Percentiles rank a stretch among this genome's conserved stretches.
Evolutionary conservation across 306 rosid genomes (phyloP).

Genomic region (Acacia acuminata): DNA sequence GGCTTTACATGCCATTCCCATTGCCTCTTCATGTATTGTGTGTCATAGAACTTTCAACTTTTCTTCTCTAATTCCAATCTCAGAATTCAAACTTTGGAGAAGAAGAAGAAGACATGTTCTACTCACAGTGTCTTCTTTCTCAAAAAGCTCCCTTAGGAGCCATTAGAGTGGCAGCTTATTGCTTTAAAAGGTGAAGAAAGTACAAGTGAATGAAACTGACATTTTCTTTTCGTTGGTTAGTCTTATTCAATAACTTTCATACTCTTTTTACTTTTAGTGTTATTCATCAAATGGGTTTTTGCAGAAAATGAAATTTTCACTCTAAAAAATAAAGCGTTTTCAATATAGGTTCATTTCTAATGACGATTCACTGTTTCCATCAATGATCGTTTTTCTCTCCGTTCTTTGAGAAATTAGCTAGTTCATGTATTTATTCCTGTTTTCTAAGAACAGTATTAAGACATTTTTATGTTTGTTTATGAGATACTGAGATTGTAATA

Average conservation of each 20-base stretch:
- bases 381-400: too few relatives aligned
- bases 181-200: conserved; percentile 55
- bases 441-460: background rate
- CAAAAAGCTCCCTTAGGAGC: conserved; percentile 49
- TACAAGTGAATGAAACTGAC: conserved; percentile 51
- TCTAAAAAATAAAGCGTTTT: background rate
- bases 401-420: background rate
- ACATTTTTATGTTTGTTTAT: background rate
- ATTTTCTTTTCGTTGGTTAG: conserved; percentile 60
- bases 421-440: background rate
- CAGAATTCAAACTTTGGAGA: background rate
- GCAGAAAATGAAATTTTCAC: background rate
- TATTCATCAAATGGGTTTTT: background rate
- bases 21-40: too few relatives aligned
- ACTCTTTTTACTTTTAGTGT: background rate
- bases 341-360: background rate
- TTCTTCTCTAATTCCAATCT: background rate
- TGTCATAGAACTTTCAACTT: background rate
- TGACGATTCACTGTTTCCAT: background rate
- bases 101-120: conserved; percentile 30
- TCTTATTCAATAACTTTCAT: background rate
- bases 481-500: background rate
- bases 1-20: too few relatives aligned
- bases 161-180: conserved; percentile 67
- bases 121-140: conserved; percentile 47